Conservation (phyloP, 2,329 filamentous ascomycete genomes). For the Aspergillus glaucus region DNA sequence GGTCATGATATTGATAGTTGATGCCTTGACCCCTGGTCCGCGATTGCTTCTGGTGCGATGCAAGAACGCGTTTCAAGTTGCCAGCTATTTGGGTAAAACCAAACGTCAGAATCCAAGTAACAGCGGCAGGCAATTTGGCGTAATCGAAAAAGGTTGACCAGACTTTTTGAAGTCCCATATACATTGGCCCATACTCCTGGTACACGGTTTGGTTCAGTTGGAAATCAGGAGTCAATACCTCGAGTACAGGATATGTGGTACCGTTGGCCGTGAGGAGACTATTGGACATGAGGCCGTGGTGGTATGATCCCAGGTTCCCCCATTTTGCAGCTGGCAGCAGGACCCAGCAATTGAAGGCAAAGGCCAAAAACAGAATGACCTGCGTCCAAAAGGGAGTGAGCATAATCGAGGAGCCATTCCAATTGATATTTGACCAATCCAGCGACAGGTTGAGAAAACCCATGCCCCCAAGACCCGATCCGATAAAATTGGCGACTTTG, state of each 20-base stretch:
- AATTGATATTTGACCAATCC: conserved; percentile 57
- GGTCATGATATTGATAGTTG: conserved; percentile 53
- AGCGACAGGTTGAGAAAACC: conserved; percentile 55
- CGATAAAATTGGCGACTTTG: conserved; percentile 54
- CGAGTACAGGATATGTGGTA: conserved; percentile 39
- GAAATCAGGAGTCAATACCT: conserved; percentile 39
- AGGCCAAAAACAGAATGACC: conserved; percentile 52
- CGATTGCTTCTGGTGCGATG: conserved; percentile 27
- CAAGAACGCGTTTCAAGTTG: conserved; percentile 41
- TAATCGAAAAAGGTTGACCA: conserved; percentile 59
- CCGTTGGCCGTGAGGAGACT: conserved; percentile 47
- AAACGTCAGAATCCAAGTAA: conserved; percentile 55
- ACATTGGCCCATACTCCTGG: conserved; percentile 48
- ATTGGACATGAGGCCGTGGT: conserved; percentile 54
- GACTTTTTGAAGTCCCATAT: conserved; percentile 52
- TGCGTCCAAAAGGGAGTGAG: conserved; percentile 56
- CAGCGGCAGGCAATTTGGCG: conserved; percentile 52
- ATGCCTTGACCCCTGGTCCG: conserved; percentile 31
- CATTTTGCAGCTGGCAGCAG: conserved; percentile 55
- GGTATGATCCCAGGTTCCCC: conserved; percentile 48
- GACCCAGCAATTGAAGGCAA: conserved; percentile 53
- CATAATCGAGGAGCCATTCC: conserved; percentile 42
- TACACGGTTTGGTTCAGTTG: conserved; percentile 46
- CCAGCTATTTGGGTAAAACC: conserved; percentile 45
- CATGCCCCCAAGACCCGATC: conserved; percentile 57